These are phyloP conservation scores for Mycosphaerella arachidis DNA, from an alignment of 2,329 filamentous ascomycete species.

Conservation along the genomic window DNA sequence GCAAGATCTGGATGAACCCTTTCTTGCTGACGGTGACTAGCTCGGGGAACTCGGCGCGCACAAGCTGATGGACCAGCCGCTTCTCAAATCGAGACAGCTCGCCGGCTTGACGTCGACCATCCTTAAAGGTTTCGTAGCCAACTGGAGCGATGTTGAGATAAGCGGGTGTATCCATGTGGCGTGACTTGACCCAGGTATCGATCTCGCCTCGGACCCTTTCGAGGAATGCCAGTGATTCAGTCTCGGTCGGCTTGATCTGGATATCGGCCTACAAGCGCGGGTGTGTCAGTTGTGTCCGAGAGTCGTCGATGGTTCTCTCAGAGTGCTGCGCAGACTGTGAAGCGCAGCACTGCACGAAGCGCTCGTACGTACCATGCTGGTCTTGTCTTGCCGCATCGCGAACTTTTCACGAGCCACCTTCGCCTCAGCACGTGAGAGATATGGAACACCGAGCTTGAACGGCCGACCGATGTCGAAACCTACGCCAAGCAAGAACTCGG, in stretches of 20 bases:
- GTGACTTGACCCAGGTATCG: slow-evolving; percentile 42
- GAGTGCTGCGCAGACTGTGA: too few relatives aligned
- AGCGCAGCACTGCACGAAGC: too few relatives aligned
- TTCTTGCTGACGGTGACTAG: slow-evolving; percentile 41
- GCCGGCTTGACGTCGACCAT: slow-evolving; percentile 16
- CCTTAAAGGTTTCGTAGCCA: slow-evolving; percentile 14
- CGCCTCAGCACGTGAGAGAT: slow-evolving; percentile 59
- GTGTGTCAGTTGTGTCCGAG: neutral
- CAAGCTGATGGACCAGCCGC: slow-evolving; percentile 60
- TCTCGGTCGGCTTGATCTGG: slow-evolving; percentile 49
- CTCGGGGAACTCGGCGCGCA: slow-evolving; percentile 57
- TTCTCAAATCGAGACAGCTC: slow-evolving; percentile 58
- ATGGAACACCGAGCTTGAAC: slow-evolving; percentile 56
- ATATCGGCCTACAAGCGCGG: slow-evolving; percentile 37
- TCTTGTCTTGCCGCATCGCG: slow-evolving; percentile 41
- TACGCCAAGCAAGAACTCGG: slow-evolving; percentile 57
- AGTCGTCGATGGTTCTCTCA: too few relatives aligned
- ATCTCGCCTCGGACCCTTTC: slow-evolving; percentile 44
- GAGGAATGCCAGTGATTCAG: slow-evolving; percentile 51
- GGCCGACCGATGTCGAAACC: slow-evolving; percentile 56
- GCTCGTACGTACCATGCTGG: slow-evolving; percentile 21
- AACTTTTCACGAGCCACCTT: slow-evolving; percentile 43
- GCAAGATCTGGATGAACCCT: slow-evolving; percentile 42
- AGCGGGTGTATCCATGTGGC: slow-evolving; percentile 22
- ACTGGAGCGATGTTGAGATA: slow-evolving; percentile 34